These are phyloP conservation scores for Fraxinus quadrangulata DNA, from an alignment of 257 asterid species.

Conservation along the genomic window DNA sequence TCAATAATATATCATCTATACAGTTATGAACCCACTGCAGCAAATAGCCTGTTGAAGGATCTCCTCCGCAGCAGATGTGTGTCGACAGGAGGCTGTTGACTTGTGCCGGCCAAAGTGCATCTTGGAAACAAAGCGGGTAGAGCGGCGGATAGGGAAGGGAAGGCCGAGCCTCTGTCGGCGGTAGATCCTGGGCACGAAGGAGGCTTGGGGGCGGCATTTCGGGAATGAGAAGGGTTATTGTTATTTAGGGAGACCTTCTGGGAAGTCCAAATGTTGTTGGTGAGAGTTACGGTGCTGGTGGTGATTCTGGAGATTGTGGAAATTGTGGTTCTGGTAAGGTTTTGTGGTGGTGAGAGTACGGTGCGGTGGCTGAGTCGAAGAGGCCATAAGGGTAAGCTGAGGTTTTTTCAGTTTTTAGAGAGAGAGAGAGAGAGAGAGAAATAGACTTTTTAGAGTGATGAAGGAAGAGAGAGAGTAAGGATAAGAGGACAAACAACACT, in stretches of 20 bases:
- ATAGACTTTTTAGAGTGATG: no score
- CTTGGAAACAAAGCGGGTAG: conserved; percentile 87
- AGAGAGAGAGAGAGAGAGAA: no score
- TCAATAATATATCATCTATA: conserved; percentile 42
- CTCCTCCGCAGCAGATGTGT: conserved; percentile 70
- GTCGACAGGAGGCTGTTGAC: conserved; percentile 57
- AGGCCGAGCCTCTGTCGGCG: conserved; percentile 31
- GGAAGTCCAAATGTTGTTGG: conserved; percentile 42
- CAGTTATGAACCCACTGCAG: conserved; percentile 36
- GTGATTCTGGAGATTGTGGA: no score
- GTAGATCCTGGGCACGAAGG: conserved; percentile 26
- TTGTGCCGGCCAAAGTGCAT: conserved; percentile 84
- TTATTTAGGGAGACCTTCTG: conserved; percentile 58
- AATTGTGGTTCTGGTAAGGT: no score
- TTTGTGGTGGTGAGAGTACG: no score
- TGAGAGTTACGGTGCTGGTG: conserved; percentile 37
- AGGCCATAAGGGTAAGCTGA: no score
- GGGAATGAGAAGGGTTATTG: conserved; percentile 33
- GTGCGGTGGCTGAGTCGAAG: no score
- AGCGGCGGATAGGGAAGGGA: conserved; percentile 66
- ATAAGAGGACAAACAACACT: no score
- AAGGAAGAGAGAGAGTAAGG: no score
- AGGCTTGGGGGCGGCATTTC: conserved; percentile 35
- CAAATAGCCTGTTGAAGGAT: conserved; percentile 56
- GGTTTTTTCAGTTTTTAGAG: no score